phyloP scores from a whole-genome alignment of 257 asterid species.

The Solanum appendiculatum region DNA sequence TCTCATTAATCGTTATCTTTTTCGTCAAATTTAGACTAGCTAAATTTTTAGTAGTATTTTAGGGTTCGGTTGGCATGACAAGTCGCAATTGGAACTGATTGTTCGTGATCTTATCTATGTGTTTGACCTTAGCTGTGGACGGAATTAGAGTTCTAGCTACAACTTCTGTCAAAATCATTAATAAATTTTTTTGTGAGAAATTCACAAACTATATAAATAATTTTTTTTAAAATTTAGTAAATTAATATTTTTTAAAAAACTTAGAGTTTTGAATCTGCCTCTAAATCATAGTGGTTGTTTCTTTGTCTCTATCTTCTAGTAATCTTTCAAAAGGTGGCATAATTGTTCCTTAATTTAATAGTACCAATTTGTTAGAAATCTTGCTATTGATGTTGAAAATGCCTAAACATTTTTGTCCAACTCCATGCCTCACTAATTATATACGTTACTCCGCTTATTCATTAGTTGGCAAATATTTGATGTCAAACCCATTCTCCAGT shows the following conservation, averaged over 20 bases:
- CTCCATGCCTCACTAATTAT: neutral
- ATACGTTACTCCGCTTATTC: conserved; percentile 15
- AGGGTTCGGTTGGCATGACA: neutral
- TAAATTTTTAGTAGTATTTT: neutral
- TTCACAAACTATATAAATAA: neutral
- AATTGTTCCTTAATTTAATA: neutral
- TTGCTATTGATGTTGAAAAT: neutral
- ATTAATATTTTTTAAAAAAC: neutral
- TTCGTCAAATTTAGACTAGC: neutral
- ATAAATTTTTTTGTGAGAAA: neutral
- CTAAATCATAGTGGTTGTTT: neutral
- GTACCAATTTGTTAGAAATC: neutral
- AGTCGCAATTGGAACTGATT: neutral
- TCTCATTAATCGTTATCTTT: neutral
- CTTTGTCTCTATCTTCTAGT: neutral
- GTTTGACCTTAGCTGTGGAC: neutral
- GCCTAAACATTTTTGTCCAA: neutral
- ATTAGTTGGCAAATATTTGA: neutral
- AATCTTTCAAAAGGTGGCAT: neutral
- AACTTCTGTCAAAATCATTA: rapidly evolving
- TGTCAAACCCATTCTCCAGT: conserved; percentile 2
- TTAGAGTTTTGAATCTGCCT: neutral
- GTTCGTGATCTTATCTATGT: neutral
- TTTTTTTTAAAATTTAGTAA: neutral
- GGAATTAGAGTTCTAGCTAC: neutral